Evolutionary conservation across 2,329 filamentous ascomycete genomes (phyloP), one percentile per base, ranked within the genome.

Genomic region (Fusarium sublunatum): DNA sequence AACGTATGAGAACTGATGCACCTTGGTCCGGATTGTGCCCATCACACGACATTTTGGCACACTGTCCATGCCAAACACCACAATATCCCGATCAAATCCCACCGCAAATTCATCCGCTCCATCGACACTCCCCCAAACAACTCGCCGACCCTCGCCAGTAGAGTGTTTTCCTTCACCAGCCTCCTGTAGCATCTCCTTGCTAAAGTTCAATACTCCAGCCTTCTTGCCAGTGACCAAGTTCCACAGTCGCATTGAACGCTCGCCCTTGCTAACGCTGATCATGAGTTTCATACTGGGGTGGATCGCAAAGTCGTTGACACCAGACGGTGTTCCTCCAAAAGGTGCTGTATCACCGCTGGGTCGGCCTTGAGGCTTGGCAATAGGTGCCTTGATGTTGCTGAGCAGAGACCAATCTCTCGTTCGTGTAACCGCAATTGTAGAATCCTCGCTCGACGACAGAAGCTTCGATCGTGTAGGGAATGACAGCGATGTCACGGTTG

Each of bases 201-300:
- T 86, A 75, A 98, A 98, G 74, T 91, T 95, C 68, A 99, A 79
- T 48, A 97, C 93, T 28, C 93, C 92, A 1, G 93, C 93, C 79
- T 97, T 97, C 80, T 94, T 96, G 13, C 93, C 95, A 3, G 94
- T 98, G 65, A 98, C 93, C 64, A 99, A 76, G 73, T 99, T 98
- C 95, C 95, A 99, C 65, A 98, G 77, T 64, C 95, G 83, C 91
- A 99, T 96, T 72, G 89, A 92, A 65, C 88, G 88, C 79, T 99
- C 95, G 65, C 93, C 93, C 70, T 90, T 92, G 67, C 92, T 90
- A 8, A 98, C 93, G 69, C 88, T 96, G 58, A 99, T 87, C 91
- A 98, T 97, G 46, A 99, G 82, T 79, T 97, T 98, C 85, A 96
- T 92, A 75, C 91, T 96, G 1, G 95, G 94, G 75, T 99, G 95